Percentiles rank a stretch among this genome's conserved stretches.
phyloP scores from a whole-genome alignment of 106 monocot genomes.

The Vanilla planifolia region DNA sequence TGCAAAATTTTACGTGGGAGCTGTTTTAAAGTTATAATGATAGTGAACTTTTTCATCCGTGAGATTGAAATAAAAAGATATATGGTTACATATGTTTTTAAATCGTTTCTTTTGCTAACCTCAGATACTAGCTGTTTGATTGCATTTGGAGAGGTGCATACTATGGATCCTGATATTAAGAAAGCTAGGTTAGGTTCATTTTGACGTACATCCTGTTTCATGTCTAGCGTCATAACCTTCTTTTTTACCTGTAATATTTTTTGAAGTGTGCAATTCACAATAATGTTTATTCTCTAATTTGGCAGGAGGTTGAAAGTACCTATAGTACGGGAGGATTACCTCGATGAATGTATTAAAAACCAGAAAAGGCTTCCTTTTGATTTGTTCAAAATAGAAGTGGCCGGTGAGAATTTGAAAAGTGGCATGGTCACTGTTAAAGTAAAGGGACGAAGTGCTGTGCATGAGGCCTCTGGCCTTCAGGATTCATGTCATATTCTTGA shows the following conservation, averaged over 20 bases:
- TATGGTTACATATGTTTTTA: too few relatives aligned
- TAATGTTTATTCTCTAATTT: slow-evolving; percentile 3
- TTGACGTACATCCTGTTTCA: background rate
- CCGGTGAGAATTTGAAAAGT: slow-evolving; percentile 32
- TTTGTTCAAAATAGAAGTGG: slow-evolving; percentile 54
- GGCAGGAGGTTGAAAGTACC: slow-evolving; percentile 89
- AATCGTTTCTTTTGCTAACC: slow-evolving; percentile 3
- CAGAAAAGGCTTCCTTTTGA: slow-evolving; percentile 69
- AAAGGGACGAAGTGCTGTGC: slow-evolving; percentile 90
- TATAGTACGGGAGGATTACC: slow-evolving; percentile 67
- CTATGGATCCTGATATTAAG: slow-evolving; percentile 50
- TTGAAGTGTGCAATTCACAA: background rate
- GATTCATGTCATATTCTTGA: slow-evolving; percentile 89
- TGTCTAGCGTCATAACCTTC: background rate
- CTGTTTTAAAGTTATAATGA: background rate
- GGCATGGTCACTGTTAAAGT: slow-evolving; percentile 87
- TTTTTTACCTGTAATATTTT: background rate
- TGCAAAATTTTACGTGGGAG: background rate
- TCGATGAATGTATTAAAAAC: slow-evolving; percentile 55
- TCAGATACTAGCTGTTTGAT: slow-evolving; percentile 83
- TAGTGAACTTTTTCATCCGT: too few relatives aligned
- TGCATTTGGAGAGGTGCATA: slow-evolving; percentile 33
- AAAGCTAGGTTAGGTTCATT: slow-evolving; percentile 63
- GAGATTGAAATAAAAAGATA: too few relatives aligned
- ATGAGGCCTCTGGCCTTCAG: slow-evolving; percentile 92